A percentile compares a stretch with the other conserved stretches of the same genome.
Conservation (phyloP, 208 protist species). For the Trypanosoma melophagium region DNA sequence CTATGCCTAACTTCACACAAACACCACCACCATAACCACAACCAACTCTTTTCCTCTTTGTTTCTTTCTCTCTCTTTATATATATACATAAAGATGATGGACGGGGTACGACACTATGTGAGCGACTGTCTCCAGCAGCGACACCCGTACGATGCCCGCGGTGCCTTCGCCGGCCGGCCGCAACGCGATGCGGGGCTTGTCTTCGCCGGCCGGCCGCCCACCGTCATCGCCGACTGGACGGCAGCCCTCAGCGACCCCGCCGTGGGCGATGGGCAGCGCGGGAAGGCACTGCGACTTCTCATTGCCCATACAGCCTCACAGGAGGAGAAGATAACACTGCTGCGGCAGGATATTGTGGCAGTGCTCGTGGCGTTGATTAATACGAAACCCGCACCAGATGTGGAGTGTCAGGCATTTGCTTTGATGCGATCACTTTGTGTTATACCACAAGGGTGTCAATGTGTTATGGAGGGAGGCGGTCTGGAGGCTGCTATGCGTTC, state of each 20-base stretch:
- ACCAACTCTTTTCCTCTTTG: not conserved
- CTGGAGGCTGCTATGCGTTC: constrained; percentile 40
- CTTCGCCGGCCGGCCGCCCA: constrained; percentile 52
- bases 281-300: constrained; percentile 60
- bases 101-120: constrained; percentile 75
- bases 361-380: constrained; percentile 44
- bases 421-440: constrained; percentile 75
- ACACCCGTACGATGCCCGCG: constrained; percentile 77
- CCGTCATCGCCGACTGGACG: constrained; percentile 42
- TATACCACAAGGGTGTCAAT: constrained; percentile 74
- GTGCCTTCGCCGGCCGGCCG: constrained; percentile 64
- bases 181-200: constrained; percentile 58
- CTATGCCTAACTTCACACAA: not conserved
- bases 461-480: constrained; percentile 56
- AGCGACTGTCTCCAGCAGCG: constrained; percentile 83
- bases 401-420: constrained; percentile 63
- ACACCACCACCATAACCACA: not conserved
- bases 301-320: constrained; percentile 74
- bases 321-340: constrained; percentile 69
- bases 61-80: constrained; percentile 5
- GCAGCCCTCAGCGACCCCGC: constrained; percentile 54
- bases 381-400: constrained; percentile 22
- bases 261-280: constrained; percentile 43
- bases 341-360: constrained; percentile 61
- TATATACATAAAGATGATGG: constrained; percentile 42